Conservation (phyloP, 2,329 filamentous ascomycete species). For the Leptographium procerum region DNA sequence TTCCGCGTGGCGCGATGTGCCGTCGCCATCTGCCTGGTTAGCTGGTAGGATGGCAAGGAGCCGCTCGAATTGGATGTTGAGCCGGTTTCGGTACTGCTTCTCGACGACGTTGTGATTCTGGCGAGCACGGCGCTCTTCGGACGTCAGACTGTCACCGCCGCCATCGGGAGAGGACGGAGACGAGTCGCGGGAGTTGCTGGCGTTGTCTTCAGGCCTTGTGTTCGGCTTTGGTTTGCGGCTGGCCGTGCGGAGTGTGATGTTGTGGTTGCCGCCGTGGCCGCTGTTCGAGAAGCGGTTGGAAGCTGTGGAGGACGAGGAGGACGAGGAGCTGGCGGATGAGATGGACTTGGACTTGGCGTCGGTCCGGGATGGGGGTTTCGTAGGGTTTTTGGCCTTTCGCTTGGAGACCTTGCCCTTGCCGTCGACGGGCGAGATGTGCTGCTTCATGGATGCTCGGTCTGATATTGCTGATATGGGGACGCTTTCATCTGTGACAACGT, state of each 20-base stretch:
- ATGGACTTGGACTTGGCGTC: constrained; percentile 1
- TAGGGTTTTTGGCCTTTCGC: not conserved
- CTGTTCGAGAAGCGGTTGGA: constrained; percentile 2
- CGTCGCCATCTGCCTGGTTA: constrained; percentile 7
- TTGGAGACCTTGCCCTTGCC: constrained; percentile 1
- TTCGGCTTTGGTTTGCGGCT: constrained; percentile 10
- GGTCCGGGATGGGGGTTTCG: not conserved
- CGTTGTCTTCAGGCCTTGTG: not conserved
- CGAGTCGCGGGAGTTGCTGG: not conserved
- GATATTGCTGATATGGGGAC: not conserved
- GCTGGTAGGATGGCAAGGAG: constrained; percentile 28
- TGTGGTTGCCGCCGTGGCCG: constrained; percentile 11
- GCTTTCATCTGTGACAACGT: not conserved
- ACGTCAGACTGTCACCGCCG: constrained; percentile 6
- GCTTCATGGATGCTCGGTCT: not conserved
- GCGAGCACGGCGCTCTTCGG: constrained; percentile 10
- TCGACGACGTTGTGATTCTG: constrained; percentile 34
- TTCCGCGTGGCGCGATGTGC: constrained; percentile 8
- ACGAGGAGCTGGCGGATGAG: constrained; percentile 6
- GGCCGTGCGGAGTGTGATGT: constrained; percentile 12
- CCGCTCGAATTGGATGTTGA: constrained; percentile 33
- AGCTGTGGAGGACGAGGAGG: not conserved
- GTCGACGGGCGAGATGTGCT: not conserved
- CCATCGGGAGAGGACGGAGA: constrained; percentile 5
- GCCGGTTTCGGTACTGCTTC: constrained; percentile 35